A percentile compares a stretch with the other conserved stretches of the same genome.
Conservation (phyloP, 805 yeast genomes). For the Candida odintsovae region DNA sequence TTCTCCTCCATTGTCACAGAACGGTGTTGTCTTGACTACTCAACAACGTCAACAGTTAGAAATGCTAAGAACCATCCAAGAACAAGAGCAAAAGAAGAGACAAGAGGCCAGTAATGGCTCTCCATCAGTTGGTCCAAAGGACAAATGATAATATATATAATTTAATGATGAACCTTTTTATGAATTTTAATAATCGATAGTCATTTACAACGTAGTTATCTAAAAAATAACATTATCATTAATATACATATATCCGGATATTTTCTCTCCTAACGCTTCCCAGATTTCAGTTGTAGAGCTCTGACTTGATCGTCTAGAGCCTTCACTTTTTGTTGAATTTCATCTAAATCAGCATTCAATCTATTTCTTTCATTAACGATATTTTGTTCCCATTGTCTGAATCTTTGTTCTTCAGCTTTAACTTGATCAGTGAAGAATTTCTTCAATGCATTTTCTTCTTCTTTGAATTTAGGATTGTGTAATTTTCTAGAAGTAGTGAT, state of each 20-base stretch:
- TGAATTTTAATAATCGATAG: not conserved
- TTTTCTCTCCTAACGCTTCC: conserved; percentile 30
- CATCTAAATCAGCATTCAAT: conserved; percentile 89
- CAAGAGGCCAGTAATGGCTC: conserved; percentile 9
- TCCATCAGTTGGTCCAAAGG: not conserved
- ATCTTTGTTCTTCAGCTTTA: conserved; percentile 93
- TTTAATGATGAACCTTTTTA: not conserved
- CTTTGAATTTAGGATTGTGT: conserved; percentile 90
- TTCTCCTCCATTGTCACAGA: conserved; percentile 10
- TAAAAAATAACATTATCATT: not conserved
- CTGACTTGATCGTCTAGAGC: conserved; percentile 71
- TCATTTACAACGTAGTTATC: not conserved
- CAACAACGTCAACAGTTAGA: conserved; percentile 27
- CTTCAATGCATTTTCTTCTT: conserved; percentile 92
- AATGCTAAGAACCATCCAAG: conserved; percentile 21
- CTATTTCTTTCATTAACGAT: conserved; percentile 92
- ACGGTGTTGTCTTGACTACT: conserved; percentile 16
- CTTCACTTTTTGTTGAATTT: conserved; percentile 73
- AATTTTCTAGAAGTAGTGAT: conserved; percentile 42
- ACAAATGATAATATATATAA: not conserved
- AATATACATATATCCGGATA: not conserved
- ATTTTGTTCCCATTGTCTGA: conserved; percentile 98
- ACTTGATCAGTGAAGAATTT: conserved; percentile 95
- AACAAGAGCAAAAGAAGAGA: conserved; percentile 23
- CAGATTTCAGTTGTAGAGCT: conserved; percentile 42